These are phyloP conservation scores for Dendrothele bispora DNA, from an alignment of 768 basidiomycete species.

Conservation along the genomic window DNA sequence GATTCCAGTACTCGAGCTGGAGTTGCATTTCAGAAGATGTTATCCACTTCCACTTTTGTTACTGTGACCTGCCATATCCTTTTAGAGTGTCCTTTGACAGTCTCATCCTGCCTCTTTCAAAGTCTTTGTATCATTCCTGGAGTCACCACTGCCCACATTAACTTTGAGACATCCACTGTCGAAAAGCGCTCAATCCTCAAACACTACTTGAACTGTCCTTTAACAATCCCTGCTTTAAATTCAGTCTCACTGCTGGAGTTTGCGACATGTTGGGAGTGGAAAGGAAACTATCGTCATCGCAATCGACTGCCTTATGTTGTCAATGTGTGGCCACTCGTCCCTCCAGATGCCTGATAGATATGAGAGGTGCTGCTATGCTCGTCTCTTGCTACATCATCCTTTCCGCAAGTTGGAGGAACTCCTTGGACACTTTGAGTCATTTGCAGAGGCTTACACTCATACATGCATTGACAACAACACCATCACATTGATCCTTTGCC, in stretches of 20 bases:
- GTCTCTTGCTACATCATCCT: slow-evolving; percentile 15
- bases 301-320: too few species aligned
- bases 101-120: not conserved
- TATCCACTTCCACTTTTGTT: too few species aligned
- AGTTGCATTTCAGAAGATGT: slow-evolving; percentile 15
- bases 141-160: too few species aligned
- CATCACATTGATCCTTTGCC: too few species aligned
- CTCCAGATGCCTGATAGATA: slow-evolving; percentile 9
- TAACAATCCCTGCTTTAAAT: too few species aligned
- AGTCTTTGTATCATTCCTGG: slow-evolving; percentile 9
- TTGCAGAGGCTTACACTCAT: too few species aligned
- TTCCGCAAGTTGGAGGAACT: too few species aligned
- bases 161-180: not conserved
- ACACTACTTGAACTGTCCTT: not conserved
- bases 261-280: slow-evolving; percentile 9
- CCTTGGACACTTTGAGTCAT: too few species aligned
- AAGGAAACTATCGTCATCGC: slow-evolving; percentile 14
- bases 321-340: too few species aligned
- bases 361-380: slow-evolving; percentile 17
- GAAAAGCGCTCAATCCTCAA: not conserved
- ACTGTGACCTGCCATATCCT: slow-evolving; percentile 16
- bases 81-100: slow-evolving; percentile 1
- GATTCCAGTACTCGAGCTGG: slow-evolving; percentile 7
- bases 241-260: slow-evolving; percentile 11
- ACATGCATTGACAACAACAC: too few species aligned